These are phyloP conservation scores for Yamadazyma endophytica DNA, from an alignment of 805 yeast genomes.

Conservation along the genomic window DNA sequence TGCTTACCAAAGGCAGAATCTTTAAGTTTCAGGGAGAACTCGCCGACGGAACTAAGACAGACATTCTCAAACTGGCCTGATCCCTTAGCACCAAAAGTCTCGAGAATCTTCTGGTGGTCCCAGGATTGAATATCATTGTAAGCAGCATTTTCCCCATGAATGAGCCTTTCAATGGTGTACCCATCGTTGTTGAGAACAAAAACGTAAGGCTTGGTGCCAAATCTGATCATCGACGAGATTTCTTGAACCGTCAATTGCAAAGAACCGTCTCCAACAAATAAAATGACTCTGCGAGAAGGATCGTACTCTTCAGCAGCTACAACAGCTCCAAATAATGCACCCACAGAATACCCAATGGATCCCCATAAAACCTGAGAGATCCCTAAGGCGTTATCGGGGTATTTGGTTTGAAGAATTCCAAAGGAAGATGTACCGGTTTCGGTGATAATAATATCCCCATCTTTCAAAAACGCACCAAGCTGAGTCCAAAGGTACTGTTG, in stretches of 20 bases:
- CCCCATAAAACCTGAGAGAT: constrained; percentile 35
- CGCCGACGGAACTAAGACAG: constrained; percentile 21
- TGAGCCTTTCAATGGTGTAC: constrained; percentile 37
- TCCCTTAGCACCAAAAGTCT: constrained; percentile 27
- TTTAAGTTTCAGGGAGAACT: constrained; percentile 21
- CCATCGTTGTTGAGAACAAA: constrained; percentile 40
- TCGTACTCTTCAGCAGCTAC: constrained; percentile 30
- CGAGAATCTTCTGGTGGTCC: constrained; percentile 30
- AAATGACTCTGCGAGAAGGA: constrained; percentile 30
- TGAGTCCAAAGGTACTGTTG: constrained; percentile 31
- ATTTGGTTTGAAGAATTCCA: constrained; percentile 28
- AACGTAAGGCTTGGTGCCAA: constrained; percentile 30
- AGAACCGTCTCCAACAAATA: constrained; percentile 41
- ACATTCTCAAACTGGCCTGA: constrained; percentile 24
- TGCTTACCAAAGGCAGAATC: constrained; percentile 25
- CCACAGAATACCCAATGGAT: constrained; percentile 32
- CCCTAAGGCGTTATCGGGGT: constrained; percentile 26
- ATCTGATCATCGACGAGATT: constrained; percentile 33
- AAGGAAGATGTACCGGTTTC: constrained; percentile 36
- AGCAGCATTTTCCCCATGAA: constrained; percentile 33
- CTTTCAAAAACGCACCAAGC: constrained; percentile 22
- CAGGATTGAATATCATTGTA: constrained; percentile 38
- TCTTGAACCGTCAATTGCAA: constrained; percentile 41
- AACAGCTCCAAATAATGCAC: constrained; percentile 31
- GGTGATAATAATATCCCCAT: constrained; percentile 29